Percentiles rank a stretch among this genome's conserved stretches.
phyloP scores from a whole-genome alignment of 768 basidiomycete species.

The Porphyrellus cyaneotinctus region DNA sequence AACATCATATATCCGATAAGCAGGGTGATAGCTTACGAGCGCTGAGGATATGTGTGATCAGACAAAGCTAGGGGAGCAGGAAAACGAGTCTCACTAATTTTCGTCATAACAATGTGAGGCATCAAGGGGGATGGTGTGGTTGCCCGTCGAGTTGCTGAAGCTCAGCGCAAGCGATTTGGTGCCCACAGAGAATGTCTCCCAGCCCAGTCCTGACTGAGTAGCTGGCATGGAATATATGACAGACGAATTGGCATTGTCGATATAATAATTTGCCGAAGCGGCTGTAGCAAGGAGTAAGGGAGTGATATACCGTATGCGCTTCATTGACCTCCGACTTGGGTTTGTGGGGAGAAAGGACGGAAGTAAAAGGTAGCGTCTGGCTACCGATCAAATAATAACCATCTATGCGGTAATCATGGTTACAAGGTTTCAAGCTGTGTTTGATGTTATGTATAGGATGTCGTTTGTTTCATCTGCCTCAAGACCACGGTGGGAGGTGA shows the following conservation, averaged over 20 bases:
- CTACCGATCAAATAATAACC: neutral
- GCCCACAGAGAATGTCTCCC: slow-evolving; percentile 7
- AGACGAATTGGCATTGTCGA: slow-evolving; percentile 24
- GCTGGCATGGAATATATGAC: slow-evolving; percentile 17
- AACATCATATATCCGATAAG: neutral
- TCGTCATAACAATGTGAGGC: slow-evolving; percentile 20
- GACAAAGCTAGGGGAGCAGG: neutral
- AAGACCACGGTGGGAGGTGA: neutral
- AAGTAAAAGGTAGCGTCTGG: neutral
- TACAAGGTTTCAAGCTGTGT: neutral
- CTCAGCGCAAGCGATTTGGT: slow-evolving; percentile 1
- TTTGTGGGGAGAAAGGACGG: neutral
- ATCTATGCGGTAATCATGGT: neutral
- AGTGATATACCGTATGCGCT: neutral
- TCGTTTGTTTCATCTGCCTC: neutral
- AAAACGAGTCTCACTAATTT: slow-evolving; percentile 22
- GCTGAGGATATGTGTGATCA: slow-evolving; percentile 6
- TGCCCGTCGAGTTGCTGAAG: slow-evolving; percentile 19
- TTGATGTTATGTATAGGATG: neutral
- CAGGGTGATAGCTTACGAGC: slow-evolving; percentile 12
- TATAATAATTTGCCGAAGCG: slow-evolving; percentile 20
- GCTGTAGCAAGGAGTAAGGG: slow-evolving; percentile 12
- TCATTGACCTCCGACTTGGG: slow-evolving; percentile 1
- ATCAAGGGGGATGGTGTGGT: slow-evolving; percentile 13
- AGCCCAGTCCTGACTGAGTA: slow-evolving; percentile 7